Evolutionary conservation across 2,329 filamentous ascomycete genomes (phyloP).

Genomic region (Aureobasidium mangrovei): DNA sequence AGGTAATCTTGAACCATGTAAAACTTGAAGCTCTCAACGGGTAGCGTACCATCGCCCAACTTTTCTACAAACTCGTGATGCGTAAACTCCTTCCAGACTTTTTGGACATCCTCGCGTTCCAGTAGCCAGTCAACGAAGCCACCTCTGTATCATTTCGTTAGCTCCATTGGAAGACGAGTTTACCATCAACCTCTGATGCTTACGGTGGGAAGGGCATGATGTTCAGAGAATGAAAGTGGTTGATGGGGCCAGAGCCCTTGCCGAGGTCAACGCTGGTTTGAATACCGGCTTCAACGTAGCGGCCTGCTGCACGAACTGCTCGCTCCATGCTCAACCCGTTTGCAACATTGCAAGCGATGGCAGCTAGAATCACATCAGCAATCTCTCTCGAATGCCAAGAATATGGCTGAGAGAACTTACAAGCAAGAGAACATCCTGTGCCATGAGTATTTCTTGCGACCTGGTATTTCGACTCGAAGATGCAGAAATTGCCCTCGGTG

Average conservation of each 20-base stretch:
- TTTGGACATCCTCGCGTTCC: constrained; percentile 61
- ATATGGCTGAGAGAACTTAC: constrained; percentile 39
- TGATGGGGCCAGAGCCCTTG: constrained; percentile 61
- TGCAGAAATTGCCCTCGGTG: constrained; percentile 44
- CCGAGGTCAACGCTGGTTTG: constrained; percentile 55
- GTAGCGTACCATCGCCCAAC: constrained; percentile 66
- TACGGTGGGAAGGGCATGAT: constrained; percentile 59
- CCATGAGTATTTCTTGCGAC: constrained; percentile 79
- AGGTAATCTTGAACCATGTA: constrained; percentile 92
- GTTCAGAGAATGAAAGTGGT: constrained; percentile 68
- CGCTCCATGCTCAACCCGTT: constrained; percentile 47
- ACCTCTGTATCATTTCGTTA: constrained; percentile 35
- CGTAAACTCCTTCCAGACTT: constrained; percentile 66
- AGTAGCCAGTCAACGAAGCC: constrained; percentile 79
- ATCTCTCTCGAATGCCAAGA: background rate
- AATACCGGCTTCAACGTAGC: constrained; percentile 65
- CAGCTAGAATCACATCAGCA: constrained; percentile 39
- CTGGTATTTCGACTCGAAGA: constrained; percentile 64
- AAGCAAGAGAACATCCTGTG: constrained; percentile 88
- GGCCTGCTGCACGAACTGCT: constrained; percentile 59
- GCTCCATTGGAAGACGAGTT: background rate
- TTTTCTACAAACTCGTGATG: constrained; percentile 74
- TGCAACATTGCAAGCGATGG: constrained; percentile 65
- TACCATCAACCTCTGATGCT: constrained; percentile 17
- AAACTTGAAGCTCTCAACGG: constrained; percentile 68